Conservation (phyloP, 257 asterid species). For the Solanum okadae region DNA sequence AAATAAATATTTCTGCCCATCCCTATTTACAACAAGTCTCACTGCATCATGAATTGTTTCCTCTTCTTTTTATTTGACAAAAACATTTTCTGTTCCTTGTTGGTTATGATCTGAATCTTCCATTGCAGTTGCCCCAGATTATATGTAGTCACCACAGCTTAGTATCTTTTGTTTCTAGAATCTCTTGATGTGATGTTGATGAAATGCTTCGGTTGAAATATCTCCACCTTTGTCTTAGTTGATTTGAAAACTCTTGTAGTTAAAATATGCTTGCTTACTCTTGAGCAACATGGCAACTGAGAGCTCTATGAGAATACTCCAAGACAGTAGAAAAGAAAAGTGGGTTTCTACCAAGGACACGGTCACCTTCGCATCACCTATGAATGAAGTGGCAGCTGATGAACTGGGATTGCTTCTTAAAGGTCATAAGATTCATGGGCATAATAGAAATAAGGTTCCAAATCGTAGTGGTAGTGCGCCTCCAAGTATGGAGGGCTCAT, state of each 20-base stretch:
- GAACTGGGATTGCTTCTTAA: conserved; percentile 62
- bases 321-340: conserved; percentile 37
- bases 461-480: conserved; percentile 91
- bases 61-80: not conserved
- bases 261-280: not conserved
- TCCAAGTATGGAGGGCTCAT: conserved; percentile 78
- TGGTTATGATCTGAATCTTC: not conserved
- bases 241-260: conserved; percentile 1
- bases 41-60: not conserved
- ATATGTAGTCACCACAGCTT: not conserved
- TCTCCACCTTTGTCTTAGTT: not conserved
- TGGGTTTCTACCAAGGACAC: conserved; percentile 55
- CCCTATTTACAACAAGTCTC: not conserved
- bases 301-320: conserved; percentile 62
- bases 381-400: conserved; percentile 33
- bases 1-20: not conserved
- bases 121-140: not conserved
- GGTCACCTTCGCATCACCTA: conserved; percentile 29
- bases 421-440: conserved; percentile 35
- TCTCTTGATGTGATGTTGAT: not conserved
- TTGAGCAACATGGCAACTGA: conserved; percentile 64
- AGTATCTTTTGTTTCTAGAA: not conserved
- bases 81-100: not conserved
- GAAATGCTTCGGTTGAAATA: conserved; percentile 1
- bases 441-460: conserved; percentile 35